Conservation (phyloP, 495 filamentous ascomycete species). For the Aspergillus ellipticus region DNA sequence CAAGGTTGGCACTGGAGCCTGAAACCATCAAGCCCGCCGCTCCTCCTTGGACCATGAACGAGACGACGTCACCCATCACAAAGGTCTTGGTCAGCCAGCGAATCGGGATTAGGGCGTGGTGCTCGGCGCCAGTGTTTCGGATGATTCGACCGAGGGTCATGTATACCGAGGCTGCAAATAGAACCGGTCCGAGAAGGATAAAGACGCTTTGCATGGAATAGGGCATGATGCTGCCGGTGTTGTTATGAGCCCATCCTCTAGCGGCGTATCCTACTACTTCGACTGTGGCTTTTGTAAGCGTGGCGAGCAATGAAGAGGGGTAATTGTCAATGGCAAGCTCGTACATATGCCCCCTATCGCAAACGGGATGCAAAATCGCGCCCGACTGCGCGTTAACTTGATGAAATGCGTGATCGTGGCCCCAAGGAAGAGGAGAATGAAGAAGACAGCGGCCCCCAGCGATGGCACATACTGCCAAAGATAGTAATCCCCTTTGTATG, state of each 20-base stretch:
- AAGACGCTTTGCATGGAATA: constrained; percentile 11
- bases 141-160: constrained; percentile 13
- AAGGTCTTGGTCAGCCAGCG: constrained; percentile 7
- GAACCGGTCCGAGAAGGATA: constrained; percentile 7
- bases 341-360: constrained; percentile 24
- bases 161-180: constrained; percentile 10
- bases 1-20: neutral
- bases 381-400: constrained; percentile 7
- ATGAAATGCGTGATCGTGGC: constrained; percentile 37
- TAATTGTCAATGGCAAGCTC: neutral
- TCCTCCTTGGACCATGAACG: constrained; percentile 7
- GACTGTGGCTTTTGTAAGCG: constrained; percentile 8
- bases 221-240: constrained; percentile 20
- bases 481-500: constrained; percentile 10
- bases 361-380: constrained; percentile 11
- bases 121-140: constrained; percentile 5
- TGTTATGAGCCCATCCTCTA: constrained; percentile 20
- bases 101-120: constrained; percentile 3
- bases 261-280: constrained; percentile 23
- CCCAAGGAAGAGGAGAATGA: constrained; percentile 44
- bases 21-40: constrained; percentile 8
- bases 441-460: constrained; percentile 43
- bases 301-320: neutral
- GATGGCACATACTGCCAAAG: constrained; percentile 34
- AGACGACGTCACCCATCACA: constrained; percentile 7